phyloP scores from a whole-genome alignment of 2,329 filamentous ascomycete genomes.

The Alternaria novae-zelandiae region DNA sequence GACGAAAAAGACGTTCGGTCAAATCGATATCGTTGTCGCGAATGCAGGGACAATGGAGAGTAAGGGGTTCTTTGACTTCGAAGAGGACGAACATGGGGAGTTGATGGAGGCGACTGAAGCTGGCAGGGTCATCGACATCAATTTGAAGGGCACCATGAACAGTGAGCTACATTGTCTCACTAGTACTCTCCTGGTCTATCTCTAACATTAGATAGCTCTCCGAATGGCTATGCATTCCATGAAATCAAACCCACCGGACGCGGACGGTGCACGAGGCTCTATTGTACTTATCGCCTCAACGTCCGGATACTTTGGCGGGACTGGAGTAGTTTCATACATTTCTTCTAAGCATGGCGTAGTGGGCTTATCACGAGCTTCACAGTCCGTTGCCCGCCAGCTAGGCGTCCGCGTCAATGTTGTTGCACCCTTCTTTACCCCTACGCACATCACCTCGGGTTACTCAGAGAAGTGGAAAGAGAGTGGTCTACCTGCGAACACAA shows the following conservation, averaged over 20 bases:
- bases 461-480: conserved; percentile 47
- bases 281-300: conserved; percentile 52
- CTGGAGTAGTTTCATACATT: conserved; percentile 52
- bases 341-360: conserved; percentile 54
- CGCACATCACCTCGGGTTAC: conserved; percentile 52
- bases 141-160: conserved; percentile 55
- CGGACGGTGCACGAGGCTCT: conserved; percentile 39
- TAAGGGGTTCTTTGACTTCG: conserved; percentile 39
- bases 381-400: conserved; percentile 42
- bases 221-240: conserved; percentile 38
- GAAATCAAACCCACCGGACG: conserved; percentile 42
- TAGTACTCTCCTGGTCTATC: neutral
- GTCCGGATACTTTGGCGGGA: conserved; percentile 54
- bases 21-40: conserved; percentile 51
- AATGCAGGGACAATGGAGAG: conserved; percentile 54
- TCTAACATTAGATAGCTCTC: conserved; percentile 23
- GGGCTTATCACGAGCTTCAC: conserved; percentile 49
- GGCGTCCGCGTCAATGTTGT: conserved; percentile 54
- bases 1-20: conserved; percentile 42
- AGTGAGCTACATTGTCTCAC: conserved; percentile 34
- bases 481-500: conserved; percentile 52
- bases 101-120: conserved; percentile 35
- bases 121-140: conserved; percentile 47
- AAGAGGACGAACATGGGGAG: conserved; percentile 39
- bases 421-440: conserved; percentile 58